Evolutionary conservation across 345 rosid genomes (phyloP).

Genomic region (Linum trigynum): DNA sequence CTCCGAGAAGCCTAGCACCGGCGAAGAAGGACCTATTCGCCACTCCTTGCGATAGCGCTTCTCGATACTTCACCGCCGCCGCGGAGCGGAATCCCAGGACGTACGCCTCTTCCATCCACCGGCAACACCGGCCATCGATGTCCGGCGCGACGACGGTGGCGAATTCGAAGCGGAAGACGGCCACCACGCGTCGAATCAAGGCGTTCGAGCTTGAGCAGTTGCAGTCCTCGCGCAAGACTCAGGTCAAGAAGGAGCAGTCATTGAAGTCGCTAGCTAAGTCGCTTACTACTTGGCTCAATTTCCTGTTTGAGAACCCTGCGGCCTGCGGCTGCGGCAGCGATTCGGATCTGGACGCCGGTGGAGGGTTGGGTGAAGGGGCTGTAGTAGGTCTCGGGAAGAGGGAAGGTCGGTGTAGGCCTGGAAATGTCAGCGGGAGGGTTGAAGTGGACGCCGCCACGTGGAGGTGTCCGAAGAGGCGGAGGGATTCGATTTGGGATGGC

Average conservation of each 20-base stretch:
- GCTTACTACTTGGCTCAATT: constrained; percentile 81
- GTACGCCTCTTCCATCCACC: constrained; percentile 21
- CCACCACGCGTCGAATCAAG: constrained; percentile 41
- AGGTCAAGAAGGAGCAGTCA: constrained; percentile 45
- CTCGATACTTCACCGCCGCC: constrained; percentile 61
- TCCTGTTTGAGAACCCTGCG: constrained; percentile 55
- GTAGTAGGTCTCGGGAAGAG: constrained; percentile 41
- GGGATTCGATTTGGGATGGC: constrained; percentile 43
- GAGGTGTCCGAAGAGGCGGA: constrained; percentile 59
- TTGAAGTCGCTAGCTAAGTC: constrained; percentile 65
- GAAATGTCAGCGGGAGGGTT: constrained; percentile 9
- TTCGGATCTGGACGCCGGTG: constrained; percentile 7
- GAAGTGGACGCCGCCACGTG: constrained; percentile 35
- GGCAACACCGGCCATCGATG: constrained; percentile 18
- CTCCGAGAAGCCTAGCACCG: constrained; percentile 55
- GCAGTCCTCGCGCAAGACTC: constrained; percentile 59
- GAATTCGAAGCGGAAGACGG: constrained; percentile 28
- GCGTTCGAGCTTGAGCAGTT: constrained; percentile 70
- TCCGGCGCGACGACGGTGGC: constrained; percentile 8
- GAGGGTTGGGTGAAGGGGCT: constrained; percentile 3
- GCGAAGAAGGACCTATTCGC: constrained; percentile 15
- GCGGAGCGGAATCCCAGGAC: constrained; percentile 48
- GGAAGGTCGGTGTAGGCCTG: constrained; percentile 27
- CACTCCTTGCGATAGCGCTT: constrained; percentile 30
- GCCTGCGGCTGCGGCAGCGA: constrained; percentile 73